Base-by-base conservation (phyloP, 176 grass and related monocot genomes). In the Panicum miliaceum region DNA sequence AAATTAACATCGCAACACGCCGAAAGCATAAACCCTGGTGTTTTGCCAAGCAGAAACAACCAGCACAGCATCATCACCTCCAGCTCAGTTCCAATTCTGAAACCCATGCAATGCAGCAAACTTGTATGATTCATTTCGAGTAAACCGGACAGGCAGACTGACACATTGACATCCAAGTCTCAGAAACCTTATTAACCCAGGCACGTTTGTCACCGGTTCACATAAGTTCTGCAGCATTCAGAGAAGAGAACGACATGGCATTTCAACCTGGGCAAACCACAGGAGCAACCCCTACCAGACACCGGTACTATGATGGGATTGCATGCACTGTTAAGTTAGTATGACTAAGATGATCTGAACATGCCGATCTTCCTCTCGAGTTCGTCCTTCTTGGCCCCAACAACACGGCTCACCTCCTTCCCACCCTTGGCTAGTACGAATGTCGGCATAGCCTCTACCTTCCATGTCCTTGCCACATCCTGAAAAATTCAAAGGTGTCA, bases 351-450 rank as follows among this genome's bases (percentile, higher is more conserved):
- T 12, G 42, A 66, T 9, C 47, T 90, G 82, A 88, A 86, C 80
- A 71, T 90, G 32, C 37, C 12, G 70, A 97, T 82, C 86, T 91
- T 92, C 84, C 75, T 94, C 85, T 97, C 92, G 20, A 97, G 92
- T 22, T 97, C 92, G 40, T 94, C 90, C 87, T 97, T 97, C 79
- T 85, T 91, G 12, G 90, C 95, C 71, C 95, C 95, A 1, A 97
- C 84, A 71, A 97, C 79, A 12, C 95, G 90, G 40, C 84, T 85
- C 51, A 95, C 84, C 76, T 98, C 95, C 52, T 86, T 62, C 26
- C 92, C 92, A 14, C 76, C 85, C 84, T 93, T 95, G 43, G 84
- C 51, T 8, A 98, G 85, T 3, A 98, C 80, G 46, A 98, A 95
- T 8, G 95, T 93, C 2, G 92, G 95, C 95, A 98, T 98, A 0